Evolutionary conservation across 164 flowering plant species (phyloP).

Genomic region (Vitis rupestris): DNA sequence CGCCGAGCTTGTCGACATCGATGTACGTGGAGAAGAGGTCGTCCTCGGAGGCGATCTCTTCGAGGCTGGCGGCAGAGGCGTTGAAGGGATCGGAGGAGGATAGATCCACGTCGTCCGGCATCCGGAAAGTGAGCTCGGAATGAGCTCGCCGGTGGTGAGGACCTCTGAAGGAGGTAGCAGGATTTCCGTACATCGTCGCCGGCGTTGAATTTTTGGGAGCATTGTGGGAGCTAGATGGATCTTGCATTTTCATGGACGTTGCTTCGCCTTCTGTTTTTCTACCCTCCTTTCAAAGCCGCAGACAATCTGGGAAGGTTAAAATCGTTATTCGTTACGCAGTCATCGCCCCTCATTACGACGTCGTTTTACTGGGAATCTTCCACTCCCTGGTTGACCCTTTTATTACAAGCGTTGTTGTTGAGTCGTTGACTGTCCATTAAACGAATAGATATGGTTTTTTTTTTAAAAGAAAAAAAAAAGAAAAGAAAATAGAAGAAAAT

Average conservation of each 20-base stretch:
- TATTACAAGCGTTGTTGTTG: no score
- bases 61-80: conserved; percentile 44
- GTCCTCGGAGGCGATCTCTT: conserved; percentile 78
- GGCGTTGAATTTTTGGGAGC: conserved; percentile 2
- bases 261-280: not conserved
- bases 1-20: conserved; percentile 52
- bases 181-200: conserved; percentile 5
- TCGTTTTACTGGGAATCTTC: no score
- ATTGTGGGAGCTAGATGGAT: conserved; percentile 20
- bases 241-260: conserved; percentile 23
- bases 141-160: conserved; percentile 80
- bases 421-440: no score
- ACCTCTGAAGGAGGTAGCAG: conserved; percentile 23
- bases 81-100: conserved; percentile 47
- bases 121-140: conserved; percentile 67
- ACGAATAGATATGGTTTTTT: no score
- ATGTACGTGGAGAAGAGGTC: conserved; percentile 63
- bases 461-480: no score
- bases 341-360: no score
- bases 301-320: no score
- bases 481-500: no score
- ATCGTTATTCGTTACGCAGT: no score
- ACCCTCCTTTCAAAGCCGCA: not conserved
- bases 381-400: no score
- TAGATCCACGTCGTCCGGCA: conserved; percentile 67